Percentiles rank a stretch among this genome's conserved stretches.
These are phyloP conservation scores for Mucor saturninus DNA, from an alignment of 371 early-diverging fungal genomes.

Conservation along the genomic window DNA sequence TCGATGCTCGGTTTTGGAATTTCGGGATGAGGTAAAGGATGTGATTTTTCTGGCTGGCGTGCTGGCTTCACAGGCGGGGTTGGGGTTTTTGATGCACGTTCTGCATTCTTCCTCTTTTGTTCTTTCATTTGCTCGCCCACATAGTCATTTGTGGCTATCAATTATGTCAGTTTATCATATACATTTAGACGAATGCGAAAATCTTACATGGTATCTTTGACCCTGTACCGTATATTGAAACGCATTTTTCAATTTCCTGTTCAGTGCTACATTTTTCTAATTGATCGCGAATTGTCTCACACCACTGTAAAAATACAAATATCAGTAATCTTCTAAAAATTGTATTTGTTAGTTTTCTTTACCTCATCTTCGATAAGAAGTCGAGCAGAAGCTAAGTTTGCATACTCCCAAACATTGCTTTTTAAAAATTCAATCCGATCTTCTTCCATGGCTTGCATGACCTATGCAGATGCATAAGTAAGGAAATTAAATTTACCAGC, in stretches of 20 bases:
- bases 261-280: slow-evolving; percentile 39
- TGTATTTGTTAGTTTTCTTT: background rate
- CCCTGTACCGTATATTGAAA: slow-evolving; percentile 37
- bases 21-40: background rate
- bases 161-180: background rate
- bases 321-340: too few species aligned
- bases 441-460: slow-evolving; percentile 42
- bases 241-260: slow-evolving; percentile 34
- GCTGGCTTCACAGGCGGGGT: slow-evolving; percentile 12
- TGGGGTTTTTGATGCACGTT: background rate
- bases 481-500: background rate
- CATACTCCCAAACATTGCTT: slow-evolving; percentile 50
- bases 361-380: slow-evolving; percentile 50
- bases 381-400: slow-evolving; percentile 43
- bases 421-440: slow-evolving; percentile 44
- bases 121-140: slow-evolving; percentile 30
- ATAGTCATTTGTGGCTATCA: slow-evolving; percentile 41
- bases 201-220: slow-evolving; percentile 35
- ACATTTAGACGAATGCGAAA: background rate
- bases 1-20: too few species aligned
- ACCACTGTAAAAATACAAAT: slow-evolving; percentile 30
- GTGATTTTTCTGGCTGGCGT: background rate
- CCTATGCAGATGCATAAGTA: slow-evolving; percentile 14
- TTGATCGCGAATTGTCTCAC: slow-evolving; percentile 39
- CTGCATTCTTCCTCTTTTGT: slow-evolving; percentile 23